phyloP scores from a whole-genome alignment of 495 filamentous ascomycete species.

The Amphirosellinia nigrospora region DNA sequence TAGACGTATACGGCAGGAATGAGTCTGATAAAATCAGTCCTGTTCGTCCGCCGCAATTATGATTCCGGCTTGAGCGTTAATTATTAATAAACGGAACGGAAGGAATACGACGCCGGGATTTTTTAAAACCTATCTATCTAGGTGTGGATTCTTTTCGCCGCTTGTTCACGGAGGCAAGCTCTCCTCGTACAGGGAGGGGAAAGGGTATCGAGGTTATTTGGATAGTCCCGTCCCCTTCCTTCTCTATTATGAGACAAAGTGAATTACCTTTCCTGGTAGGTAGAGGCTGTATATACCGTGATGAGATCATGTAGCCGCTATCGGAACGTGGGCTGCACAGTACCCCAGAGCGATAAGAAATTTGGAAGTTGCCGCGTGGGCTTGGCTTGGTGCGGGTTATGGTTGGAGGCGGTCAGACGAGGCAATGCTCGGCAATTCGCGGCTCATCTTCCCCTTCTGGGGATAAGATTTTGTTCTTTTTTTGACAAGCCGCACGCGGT shows the following conservation, averaged over 20 bases:
- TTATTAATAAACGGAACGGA: neutral
- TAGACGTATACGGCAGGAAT: neutral
- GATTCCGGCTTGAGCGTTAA: neutral
- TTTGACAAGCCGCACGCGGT: slow-evolving; percentile 29
- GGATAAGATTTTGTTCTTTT: slow-evolving; percentile 8
- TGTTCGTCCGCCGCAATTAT: neutral
- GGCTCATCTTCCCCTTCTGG: slow-evolving; percentile 19
- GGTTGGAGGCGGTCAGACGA: slow-evolving; percentile 30
- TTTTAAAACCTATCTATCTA: no score
- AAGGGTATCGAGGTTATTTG: neutral
- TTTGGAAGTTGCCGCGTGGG: neutral
- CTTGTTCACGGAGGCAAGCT: neutral
- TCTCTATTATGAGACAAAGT: neutral
- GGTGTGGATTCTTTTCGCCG: neutral
- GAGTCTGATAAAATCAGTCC: neutral
- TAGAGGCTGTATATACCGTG: neutral
- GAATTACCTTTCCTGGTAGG: neutral
- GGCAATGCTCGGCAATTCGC: slow-evolving; percentile 41
- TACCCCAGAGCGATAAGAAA: neutral
- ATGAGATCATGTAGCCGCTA: neutral
- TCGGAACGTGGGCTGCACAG: neutral
- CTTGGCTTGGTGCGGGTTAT: slow-evolving; percentile 11
- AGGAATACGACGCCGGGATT: neutral
- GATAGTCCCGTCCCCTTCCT: neutral
- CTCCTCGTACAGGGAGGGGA: neutral